phyloP scores from a whole-genome alignment of 495 filamentous ascomycete species.

The Echria macrotheca region DNA sequence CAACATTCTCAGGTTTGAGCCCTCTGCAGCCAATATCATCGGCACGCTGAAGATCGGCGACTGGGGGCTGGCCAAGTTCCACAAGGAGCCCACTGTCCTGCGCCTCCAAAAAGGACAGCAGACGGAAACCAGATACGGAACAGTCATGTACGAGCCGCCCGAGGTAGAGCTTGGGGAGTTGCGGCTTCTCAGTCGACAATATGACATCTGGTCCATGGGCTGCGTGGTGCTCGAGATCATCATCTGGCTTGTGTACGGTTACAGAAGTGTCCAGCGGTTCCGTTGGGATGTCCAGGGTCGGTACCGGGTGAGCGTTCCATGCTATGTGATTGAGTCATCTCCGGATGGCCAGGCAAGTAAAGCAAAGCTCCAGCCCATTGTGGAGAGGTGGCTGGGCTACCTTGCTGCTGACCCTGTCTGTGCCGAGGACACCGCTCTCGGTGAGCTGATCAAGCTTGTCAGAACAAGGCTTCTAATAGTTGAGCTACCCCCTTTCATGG shows the following conservation, averaged over 20 bases:
- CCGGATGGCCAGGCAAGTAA: not conserved
- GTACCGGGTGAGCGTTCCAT: not conserved
- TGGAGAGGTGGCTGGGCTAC: conserved; percentile 8
- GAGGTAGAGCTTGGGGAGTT: conserved; percentile 12
- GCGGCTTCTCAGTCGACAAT: conserved; percentile 20
- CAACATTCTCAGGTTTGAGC: conserved; percentile 18
- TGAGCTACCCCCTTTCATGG: conserved; percentile 3
- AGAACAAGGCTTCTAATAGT: conserved; percentile 19
- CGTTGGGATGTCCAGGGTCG: conserved; percentile 7
- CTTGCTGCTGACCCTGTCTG: conserved; percentile 16
- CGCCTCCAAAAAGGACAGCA: not conserved
- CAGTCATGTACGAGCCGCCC: conserved; percentile 22
- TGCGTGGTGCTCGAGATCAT: conserved; percentile 32
- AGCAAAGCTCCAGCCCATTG: conserved; percentile 9
- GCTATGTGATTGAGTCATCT: not conserved
- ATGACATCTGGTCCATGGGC: conserved; percentile 39
- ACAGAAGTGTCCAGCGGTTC: conserved; percentile 15
- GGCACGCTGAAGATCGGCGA: conserved; percentile 25
- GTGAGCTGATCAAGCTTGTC: conserved; percentile 17
- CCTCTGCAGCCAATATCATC: conserved; percentile 4
- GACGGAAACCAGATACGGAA: conserved; percentile 14
- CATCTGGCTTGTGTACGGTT: conserved; percentile 34
- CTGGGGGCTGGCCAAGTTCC: conserved; percentile 23
- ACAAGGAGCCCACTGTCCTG: conserved; percentile 1
- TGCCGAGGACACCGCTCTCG: conserved; percentile 11